Base-by-base conservation (phyloP, 2,329 filamentous ascomycete species). In the Alternaria hordeiaustralica region DNA sequence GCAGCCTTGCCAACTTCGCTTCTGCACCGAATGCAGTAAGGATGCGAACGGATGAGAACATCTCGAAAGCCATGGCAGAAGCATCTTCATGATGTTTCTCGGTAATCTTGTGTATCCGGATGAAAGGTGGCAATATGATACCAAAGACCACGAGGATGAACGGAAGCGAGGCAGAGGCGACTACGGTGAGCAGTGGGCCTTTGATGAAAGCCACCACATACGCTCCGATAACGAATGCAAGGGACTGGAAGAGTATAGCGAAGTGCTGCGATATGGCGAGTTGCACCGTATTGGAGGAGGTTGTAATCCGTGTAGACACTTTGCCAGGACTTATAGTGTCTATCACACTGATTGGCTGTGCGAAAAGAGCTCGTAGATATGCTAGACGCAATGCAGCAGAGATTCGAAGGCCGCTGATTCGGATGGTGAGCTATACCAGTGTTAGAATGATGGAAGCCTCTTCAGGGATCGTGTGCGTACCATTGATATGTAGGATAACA, bases 201-300 rank as follows among this genome's bases (percentile, higher is more conserved):
- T 85, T 86, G 15, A 79, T 71, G 64, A 87, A 87, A 0, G 86
- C 83, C 50, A 88, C 82, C 9, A 81, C 73, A 26, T 80, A 80
- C 8, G 78, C 66, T 12, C 74, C 78, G 9, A 80, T 73, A 1
- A 70, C 73, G 50, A 80, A 78, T 1, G 79, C 68, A 15, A 80
- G 55, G 1, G 74, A 67, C 54, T 81, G 79, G 11, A 81, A 78
- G n/a, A 86, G 79, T 58, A 84, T 84, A 0, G 84, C 74, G 6
- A 88, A 75, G 57, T 84, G 84, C 66, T 87, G 85, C 0, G 85
- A 87, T n/a, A 87, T 83, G 18, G 84, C 85, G 25, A 85, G 78
- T 60, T 87, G 86, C 11, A 87, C 81, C 0, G 82, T 83, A 65
- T 87, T 87, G 30, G 85, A 82, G 0, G 84, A 83, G 0, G 82